Evolutionary conservation across 2,329 filamentous ascomycete species (phyloP), one percentile per base, ranked within the genome.

Genomic region (Graphilbum sp.): DNA sequence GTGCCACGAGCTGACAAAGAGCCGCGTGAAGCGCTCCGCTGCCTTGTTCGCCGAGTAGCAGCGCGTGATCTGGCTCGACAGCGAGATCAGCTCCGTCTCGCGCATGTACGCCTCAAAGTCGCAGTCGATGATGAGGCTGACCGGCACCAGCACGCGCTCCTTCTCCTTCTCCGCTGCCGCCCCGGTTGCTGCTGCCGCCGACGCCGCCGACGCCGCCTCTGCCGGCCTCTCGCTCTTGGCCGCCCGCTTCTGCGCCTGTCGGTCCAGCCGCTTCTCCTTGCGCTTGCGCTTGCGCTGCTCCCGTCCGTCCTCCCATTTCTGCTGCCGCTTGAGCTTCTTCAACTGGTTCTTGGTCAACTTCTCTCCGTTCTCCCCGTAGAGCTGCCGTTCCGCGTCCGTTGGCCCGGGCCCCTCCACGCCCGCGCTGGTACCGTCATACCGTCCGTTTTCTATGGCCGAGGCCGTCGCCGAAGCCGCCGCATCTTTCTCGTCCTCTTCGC

Each of bases 61-160:
- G 40, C 90, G 67, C 9, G 85, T 93, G 44, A 98, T 67, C 57
- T 98, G 90, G 41, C 76, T 73, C 1, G 74, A 73, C 12, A 98
- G 67, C 5, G 85, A 94, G 39, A 87, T 76, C 23, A 82, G 65
- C 59, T 98, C 90, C 48, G 81, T 79, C 29, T 88, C 81, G 36
- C 67, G 68, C 90, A 98, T 98, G 52, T 87, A 71, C 32, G 81
- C 66, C 55, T 98, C 87, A 54, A 92, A 98, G 47, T 82, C 76
- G 59, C 88, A 96, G 61, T 98, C 90, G 45, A 98, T 63, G 42
- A 98, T 66, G 46, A 98, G 63, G 0, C 83, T 73, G 18, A 96
- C 62, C 2, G 87, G 86, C 40, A 75, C 35, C 65, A 47, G 41
- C 15, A 30, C 35, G 34, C 42, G 43, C 27, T 41, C 32, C 10